phyloP scores from a whole-genome alignment of 495 filamentous ascomycete genomes.

The Astrocystis sublimbata region DNA sequence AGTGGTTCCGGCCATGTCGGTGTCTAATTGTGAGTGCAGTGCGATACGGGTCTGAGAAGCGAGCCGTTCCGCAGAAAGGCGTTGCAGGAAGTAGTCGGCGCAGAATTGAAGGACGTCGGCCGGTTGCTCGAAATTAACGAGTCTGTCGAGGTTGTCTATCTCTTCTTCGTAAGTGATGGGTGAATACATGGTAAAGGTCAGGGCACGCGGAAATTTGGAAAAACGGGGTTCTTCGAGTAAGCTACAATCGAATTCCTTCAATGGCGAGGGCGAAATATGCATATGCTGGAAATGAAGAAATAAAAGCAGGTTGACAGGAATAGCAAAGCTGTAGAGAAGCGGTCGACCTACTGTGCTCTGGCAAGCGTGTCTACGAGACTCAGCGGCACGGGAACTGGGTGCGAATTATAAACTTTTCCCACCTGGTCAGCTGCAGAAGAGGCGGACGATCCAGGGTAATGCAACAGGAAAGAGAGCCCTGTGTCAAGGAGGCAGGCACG shows the following conservation, averaged over 20 bases:
- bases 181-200: conserved; percentile 25
- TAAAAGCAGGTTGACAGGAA: not conserved
- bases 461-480: not conserved
- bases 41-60: conserved; percentile 44
- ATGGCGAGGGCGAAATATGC: not conserved
- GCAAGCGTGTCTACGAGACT: conserved; percentile 8
- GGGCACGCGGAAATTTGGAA: not conserved
- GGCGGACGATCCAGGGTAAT: conserved; percentile 4
- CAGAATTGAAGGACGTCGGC: conserved; percentile 67
- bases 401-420: conserved; percentile 15
- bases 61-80: conserved; percentile 60
- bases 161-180: conserved; percentile 56
- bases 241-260: not conserved
- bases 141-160: conserved; percentile 58
- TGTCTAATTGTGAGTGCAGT: conserved; percentile 22
- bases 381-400: conserved; percentile 4
- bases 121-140: conserved; percentile 54
- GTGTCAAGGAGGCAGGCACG: conserved; percentile 7
- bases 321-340: not conserved
- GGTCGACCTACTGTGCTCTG: not conserved
- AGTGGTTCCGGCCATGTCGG: conserved; percentile 50
- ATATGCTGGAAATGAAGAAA: not conserved
- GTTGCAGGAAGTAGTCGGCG: conserved; percentile 63
- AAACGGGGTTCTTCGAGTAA: not conserved
- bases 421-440: conserved; percentile 2